Evolutionary conservation across 441 rosid species (phyloP).

Genomic region (Brassica balearica): DNA sequence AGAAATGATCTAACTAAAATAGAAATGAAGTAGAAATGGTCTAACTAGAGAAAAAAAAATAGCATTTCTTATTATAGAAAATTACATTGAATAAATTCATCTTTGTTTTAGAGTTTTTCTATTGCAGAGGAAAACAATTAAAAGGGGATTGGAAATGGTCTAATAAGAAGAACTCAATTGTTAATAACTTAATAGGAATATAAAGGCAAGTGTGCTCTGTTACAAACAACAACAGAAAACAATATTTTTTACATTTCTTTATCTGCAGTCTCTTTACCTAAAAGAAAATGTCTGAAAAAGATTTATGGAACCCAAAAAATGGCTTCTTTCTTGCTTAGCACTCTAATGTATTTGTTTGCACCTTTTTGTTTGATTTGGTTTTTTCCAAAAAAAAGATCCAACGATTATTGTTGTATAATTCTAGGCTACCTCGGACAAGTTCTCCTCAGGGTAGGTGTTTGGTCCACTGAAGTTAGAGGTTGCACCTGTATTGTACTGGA

Average conservation of each 20-base stretch:
- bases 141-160: neutral
- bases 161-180: neutral
- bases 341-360: conserved; percentile 67
- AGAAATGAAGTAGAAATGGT: neutral
- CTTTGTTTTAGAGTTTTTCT: neutral
- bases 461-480: conserved; percentile 53
- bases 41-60: neutral
- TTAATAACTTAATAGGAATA: neutral
- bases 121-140: neutral
- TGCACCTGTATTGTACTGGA: conserved; percentile 66
- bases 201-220: neutral
- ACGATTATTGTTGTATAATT: conserved; percentile 24
- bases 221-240: neutral
- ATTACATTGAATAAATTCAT: neutral
- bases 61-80: neutral
- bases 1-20: neutral
- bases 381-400: conserved; percentile 32
- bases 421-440: conserved; percentile 69
- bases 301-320: neutral
- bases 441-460: conserved; percentile 58
- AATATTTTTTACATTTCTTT: neutral
- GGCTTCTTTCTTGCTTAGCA: conserved; percentile 47
- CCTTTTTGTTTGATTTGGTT: conserved; percentile 46
- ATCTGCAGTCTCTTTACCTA: conserved; percentile 5
- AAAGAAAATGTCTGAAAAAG: neutral